Percentiles rank a stretch among this genome's conserved stretches.
These are phyloP conservation scores for Acer saccharum DNA, from an alignment of 345 rosid species.

Conservation along the genomic window DNA sequence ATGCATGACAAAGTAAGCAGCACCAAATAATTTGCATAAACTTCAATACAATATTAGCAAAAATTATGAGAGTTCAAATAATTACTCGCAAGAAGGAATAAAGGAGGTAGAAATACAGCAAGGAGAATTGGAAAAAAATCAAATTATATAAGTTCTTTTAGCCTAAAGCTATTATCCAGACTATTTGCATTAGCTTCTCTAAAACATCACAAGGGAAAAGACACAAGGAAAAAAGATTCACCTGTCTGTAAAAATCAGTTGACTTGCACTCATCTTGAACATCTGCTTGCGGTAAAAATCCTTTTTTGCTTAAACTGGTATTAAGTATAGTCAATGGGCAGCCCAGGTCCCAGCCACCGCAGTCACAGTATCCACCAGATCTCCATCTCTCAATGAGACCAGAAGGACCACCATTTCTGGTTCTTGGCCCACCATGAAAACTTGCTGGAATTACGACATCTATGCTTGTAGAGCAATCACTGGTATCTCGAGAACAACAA, in stretches of 20 bases:
- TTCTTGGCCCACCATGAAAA: constrained; percentile 84
- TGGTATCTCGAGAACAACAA: constrained; percentile 22
- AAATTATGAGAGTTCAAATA: neutral
- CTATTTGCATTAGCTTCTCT: neutral
- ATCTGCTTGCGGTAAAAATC: constrained; percentile 24
- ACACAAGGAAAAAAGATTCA: constrained; percentile 22
- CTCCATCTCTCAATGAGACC: constrained; percentile 83
- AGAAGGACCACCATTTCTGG: constrained; percentile 66
- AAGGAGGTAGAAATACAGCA: neutral
- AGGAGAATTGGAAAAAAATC: neutral
- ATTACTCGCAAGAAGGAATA: neutral
- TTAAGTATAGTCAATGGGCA: constrained; percentile 66
- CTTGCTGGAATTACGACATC: constrained; percentile 84
- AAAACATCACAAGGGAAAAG: neutral
- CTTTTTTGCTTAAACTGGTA: constrained; percentile 43
- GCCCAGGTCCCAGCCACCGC: constrained; percentile 98
- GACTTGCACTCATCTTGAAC: constrained; percentile 58
- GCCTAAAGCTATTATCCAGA: neutral
- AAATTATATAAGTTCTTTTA: constrained; percentile 6
- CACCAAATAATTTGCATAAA: neutral
- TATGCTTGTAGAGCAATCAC: constrained; percentile 52
- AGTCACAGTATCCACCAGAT: constrained; percentile 88
- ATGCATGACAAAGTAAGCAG: neutral
- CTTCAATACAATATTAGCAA: neutral
- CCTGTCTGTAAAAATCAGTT: constrained; percentile 67